Conservation (phyloP, 2,329 filamentous ascomycete genomes). For the Hypoxylon sp. region DNA sequence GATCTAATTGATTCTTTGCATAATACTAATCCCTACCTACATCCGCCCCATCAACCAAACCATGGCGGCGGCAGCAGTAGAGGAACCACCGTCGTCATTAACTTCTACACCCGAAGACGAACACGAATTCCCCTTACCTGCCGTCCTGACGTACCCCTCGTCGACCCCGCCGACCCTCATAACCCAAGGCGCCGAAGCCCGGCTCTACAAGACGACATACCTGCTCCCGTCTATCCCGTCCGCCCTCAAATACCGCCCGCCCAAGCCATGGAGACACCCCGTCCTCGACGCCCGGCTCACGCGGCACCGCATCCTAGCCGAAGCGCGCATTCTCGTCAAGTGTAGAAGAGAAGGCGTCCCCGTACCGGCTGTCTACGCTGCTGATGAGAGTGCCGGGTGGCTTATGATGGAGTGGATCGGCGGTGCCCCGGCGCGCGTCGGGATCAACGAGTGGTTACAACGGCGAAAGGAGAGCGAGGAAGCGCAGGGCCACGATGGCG, state of each 20-base stretch:
- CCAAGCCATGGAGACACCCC: conserved; percentile 92
- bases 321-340: conserved; percentile 85
- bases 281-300: conserved; percentile 89
- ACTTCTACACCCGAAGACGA: conserved; percentile 25
- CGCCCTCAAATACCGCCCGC: conserved; percentile 90
- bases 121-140: conserved; percentile 66
- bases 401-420: conserved; percentile 87
- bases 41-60: conserved; percentile 2
- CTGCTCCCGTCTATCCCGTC: conserved; percentile 74
- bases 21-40: neutral
- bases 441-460: conserved; percentile 76
- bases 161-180: conserved; percentile 75
- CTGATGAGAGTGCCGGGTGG: conserved; percentile 75
- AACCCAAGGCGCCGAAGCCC: conserved; percentile 94
- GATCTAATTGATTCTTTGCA: neutral
- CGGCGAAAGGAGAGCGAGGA: conserved; percentile 56
- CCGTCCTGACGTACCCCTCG: conserved; percentile 72
- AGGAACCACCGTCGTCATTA: conserved; percentile 11
- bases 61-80: conserved; percentile 33
- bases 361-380: conserved; percentile 84
- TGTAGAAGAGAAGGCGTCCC: conserved; percentile 81
- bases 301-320: conserved; percentile 85
- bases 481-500: conserved; percentile 41
- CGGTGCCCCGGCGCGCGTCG: conserved; percentile 75
- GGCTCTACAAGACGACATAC: conserved; percentile 89